phyloP scores from a whole-genome alignment of 345 rosid genomes.

The Lepidium africanum region DNA sequence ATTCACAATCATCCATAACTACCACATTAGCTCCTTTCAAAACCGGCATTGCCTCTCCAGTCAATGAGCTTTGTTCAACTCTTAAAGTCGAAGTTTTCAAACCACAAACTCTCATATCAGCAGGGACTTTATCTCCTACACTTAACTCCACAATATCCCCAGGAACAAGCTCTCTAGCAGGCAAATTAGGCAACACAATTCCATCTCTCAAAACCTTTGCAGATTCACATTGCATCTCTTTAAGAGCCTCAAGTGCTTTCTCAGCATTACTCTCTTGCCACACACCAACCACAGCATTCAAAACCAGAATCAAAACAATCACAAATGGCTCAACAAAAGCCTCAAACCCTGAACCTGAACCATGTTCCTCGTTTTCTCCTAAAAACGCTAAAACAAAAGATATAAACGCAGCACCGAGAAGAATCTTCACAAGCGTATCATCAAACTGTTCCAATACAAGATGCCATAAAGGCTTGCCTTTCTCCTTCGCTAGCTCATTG shows the following conservation, averaged over 20 bases:
- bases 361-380: conserved; percentile 45
- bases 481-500: conserved; percentile 84
- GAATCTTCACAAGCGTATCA: conserved; percentile 85
- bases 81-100: conserved; percentile 75
- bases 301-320: conserved; percentile 61
- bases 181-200: conserved; percentile 46
- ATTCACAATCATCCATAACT: conserved; percentile 52
- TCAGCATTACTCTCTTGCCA: conserved; percentile 98
- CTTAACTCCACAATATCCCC: conserved; percentile 81
- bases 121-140: conserved; percentile 88
- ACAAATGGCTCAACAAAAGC: conserved; percentile 88
- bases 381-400: conserved; percentile 74
- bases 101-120: conserved; percentile 70
- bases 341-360: conserved; percentile 42
- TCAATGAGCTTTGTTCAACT: conserved; percentile 85
- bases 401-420: conserved; percentile 75
- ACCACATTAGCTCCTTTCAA: conserved; percentile 52
- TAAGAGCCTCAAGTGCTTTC: conserved; percentile 87
- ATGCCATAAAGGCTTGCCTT: conserved; percentile 81
- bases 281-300: conserved; percentile 84
- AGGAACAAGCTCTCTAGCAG: conserved; percentile 84
- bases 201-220: conserved; percentile 77
- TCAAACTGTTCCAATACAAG: conserved; percentile 76
- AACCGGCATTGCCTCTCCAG: conserved; percentile 95
- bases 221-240: conserved; percentile 85